Evolutionary conservation across 345 rosid genomes (phyloP).

Genomic region (Combretum micranthum): DNA sequence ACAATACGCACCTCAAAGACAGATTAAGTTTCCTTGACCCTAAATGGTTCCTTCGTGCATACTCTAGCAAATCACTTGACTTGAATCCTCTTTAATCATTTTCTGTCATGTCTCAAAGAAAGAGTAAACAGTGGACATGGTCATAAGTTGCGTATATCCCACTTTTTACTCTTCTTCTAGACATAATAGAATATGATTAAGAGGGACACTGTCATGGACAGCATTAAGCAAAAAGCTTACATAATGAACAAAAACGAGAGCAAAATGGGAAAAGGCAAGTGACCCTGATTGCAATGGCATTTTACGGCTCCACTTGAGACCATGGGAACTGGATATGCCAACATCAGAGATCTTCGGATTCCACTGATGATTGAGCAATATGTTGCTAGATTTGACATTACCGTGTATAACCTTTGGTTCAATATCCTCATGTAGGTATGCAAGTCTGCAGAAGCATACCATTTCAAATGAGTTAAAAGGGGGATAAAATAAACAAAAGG

Average conservation of each 20-base stretch:
- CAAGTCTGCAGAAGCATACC: constrained; percentile 36
- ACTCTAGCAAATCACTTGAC: too few relatives aligned
- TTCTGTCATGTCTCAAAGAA: too few relatives aligned
- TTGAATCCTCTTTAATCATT: too few relatives aligned
- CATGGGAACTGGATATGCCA: constrained; percentile 30
- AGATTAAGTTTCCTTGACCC: too few relatives aligned
- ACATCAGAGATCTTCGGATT: constrained; percentile 61
- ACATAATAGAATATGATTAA: too few relatives aligned
- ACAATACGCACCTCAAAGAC: neutral
- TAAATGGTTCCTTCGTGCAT: too few relatives aligned
- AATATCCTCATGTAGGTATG: constrained; percentile 68
- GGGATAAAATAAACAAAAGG: neutral
- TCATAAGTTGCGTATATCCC: too few relatives aligned
- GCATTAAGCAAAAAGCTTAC: too few relatives aligned
- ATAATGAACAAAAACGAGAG: neutral
- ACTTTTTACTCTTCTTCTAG: too few relatives aligned
- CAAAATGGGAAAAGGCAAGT: constrained; percentile 1
- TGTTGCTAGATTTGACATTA: constrained; percentile 52
- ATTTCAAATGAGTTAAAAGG: neutral
- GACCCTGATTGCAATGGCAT: constrained; percentile 10
- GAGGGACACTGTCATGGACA: too few relatives aligned
- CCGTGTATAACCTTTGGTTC: constrained; percentile 56
- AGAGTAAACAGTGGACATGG: too few relatives aligned
- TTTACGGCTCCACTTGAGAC: constrained; percentile 9
- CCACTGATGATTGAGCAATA: constrained; percentile 71